A percentile compares a stretch with the other conserved stretches of the same genome.
phyloP scores from a whole-genome alignment of 2,329 filamentous ascomycete genomes.

The Penicillium sp. region DNA sequence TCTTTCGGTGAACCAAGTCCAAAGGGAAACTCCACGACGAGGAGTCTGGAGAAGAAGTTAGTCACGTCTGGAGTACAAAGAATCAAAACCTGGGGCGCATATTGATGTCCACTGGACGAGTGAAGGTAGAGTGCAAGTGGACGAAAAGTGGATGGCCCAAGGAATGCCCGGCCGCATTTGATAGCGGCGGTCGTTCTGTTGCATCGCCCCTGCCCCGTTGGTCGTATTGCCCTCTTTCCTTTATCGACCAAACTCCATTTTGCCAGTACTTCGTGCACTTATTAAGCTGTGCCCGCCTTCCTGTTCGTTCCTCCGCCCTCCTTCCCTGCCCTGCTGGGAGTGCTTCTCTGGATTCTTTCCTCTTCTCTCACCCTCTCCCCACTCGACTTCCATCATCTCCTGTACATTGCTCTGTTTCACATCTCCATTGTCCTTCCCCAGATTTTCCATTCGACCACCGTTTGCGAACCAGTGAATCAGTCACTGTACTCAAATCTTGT shows the following conservation, averaged over 20 bases:
- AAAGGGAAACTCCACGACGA: slow-evolving; percentile 9
- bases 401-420: neutral
- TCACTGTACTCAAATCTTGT: neutral
- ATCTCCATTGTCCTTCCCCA: neutral
- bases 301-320: neutral
- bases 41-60: slow-evolving; percentile 11
- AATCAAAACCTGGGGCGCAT: neutral
- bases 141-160: neutral
- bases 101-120: neutral
- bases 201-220: slow-evolving; percentile 20
- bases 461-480: neutral
- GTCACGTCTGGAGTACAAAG: neutral
- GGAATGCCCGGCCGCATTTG: slow-evolving; percentile 3
- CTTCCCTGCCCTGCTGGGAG: neutral
- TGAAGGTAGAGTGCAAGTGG: neutral
- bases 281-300: slow-evolving; percentile 1
- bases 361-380: neutral
- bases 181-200: slow-evolving; percentile 9
- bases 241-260: slow-evolving; percentile 10
- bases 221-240: slow-evolving; percentile 13
- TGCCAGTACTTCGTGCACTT: slow-evolving; percentile 2
- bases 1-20: slow-evolving; percentile 1
- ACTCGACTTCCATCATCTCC: neutral
- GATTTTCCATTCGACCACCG: neutral
- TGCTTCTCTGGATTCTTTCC: neutral